Conservation (phyloP, 1,139 yeast species). For the Yamadazyma songkhlaensis region DNA sequence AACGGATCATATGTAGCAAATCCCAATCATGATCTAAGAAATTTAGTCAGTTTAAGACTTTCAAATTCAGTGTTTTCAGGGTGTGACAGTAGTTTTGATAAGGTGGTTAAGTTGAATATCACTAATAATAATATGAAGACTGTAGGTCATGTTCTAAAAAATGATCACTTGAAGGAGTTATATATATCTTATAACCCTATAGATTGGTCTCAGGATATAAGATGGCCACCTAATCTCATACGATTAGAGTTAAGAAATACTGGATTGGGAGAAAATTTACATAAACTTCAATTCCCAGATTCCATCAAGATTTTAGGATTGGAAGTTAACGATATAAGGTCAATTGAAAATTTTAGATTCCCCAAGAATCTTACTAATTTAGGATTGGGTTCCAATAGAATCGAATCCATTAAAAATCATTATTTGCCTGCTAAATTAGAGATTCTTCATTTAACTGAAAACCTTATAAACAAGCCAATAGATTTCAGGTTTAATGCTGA, state of each 20-base stretch:
- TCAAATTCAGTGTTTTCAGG: neutral
- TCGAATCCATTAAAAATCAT: constrained; percentile 13
- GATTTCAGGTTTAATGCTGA: constrained; percentile 16
- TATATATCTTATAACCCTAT: constrained; percentile 23
- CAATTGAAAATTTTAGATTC: constrained; percentile 19
- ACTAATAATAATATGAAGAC: constrained; percentile 14
- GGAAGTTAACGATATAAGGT: constrained; percentile 21
- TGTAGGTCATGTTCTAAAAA: constrained; percentile 6
- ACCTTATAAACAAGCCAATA: constrained; percentile 14
- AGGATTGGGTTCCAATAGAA: constrained; percentile 22
- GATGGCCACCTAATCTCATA: constrained; percentile 15
- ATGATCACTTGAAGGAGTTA: constrained; percentile 12
- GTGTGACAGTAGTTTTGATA: neutral
- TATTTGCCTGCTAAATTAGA: constrained; percentile 16
- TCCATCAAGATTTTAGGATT: constrained; percentile 17
- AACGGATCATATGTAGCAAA: no score
- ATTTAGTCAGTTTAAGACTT: constrained; percentile 2
- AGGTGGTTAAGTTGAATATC: constrained; percentile 14
- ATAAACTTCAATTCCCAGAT: constrained; percentile 17
- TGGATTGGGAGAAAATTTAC: constrained; percentile 15
- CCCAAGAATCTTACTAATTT: constrained; percentile 18
- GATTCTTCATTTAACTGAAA: constrained; percentile 24
- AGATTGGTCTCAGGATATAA: constrained; percentile 17
- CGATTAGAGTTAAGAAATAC: constrained; percentile 20
- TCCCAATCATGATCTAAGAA: neutral